Conservation (phyloP, 768 basidiomycete genomes). For the Boletus edulis region DNA sequence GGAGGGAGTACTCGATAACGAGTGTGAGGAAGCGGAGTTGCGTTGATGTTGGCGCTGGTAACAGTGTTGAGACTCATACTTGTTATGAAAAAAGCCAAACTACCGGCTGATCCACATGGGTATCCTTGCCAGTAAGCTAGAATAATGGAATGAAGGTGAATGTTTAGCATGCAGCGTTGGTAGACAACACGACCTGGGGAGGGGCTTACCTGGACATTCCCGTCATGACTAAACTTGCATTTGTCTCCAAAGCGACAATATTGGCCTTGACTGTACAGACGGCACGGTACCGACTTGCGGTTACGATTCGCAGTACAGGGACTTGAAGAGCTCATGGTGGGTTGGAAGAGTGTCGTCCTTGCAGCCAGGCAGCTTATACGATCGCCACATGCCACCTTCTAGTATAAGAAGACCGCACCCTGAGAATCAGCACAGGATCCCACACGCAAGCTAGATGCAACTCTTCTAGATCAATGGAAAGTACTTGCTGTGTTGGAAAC, state of each 20-base stretch:
- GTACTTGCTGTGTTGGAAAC: background rate
- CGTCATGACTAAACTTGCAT: constrained; percentile 26
- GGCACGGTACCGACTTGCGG: constrained; percentile 18
- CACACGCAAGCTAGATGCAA: too few relatives aligned
- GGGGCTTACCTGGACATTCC: constrained; percentile 1
- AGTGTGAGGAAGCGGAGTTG: background rate
- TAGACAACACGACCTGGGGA: background rate
- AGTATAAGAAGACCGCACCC: background rate
- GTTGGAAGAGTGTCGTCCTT: background rate
- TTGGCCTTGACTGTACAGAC: constrained; percentile 18
- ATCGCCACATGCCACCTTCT: background rate
- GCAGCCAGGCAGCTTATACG: background rate
- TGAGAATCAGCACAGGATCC: background rate
- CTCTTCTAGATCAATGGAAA: too few relatives aligned
- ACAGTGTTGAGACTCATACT: too few relatives aligned
- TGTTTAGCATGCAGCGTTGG: background rate
- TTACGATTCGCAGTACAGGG: background rate
- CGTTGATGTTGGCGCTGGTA: too few relatives aligned
- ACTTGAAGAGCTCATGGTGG: constrained; percentile 9
- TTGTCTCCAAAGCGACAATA: constrained; percentile 26
- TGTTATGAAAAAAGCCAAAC: too few relatives aligned
- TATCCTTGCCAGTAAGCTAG: background rate
- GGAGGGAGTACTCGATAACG: background rate
- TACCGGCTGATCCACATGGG: background rate
- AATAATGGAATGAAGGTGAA: background rate